phyloP scores from a whole-genome alignment of 208 protist species.

The Acanthamoeba royreba region DNA sequence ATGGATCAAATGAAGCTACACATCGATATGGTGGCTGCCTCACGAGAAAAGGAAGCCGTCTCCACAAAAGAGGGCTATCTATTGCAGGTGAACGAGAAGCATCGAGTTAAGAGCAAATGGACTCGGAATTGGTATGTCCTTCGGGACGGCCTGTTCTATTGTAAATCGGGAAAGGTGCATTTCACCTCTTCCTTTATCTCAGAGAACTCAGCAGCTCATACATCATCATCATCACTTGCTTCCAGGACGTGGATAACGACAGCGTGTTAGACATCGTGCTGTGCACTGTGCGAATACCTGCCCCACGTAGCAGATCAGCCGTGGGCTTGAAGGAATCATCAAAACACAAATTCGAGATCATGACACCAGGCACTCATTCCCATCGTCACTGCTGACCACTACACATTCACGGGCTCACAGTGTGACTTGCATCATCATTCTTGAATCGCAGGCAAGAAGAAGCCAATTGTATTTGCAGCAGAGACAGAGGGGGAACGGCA shows the following conservation, averaged over 20 bases:
- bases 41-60: not conserved
- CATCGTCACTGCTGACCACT: too few species aligned
- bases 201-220: not conserved
- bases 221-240: not conserved
- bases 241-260: not conserved
- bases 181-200: not conserved
- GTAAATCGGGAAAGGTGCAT: conserved; percentile 23
- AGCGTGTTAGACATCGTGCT: conserved; percentile 11
- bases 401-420: too few species aligned
- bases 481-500: not conserved
- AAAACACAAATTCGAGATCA: conserved; percentile 16
- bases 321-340: not conserved
- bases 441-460: too few species aligned
- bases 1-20: conserved; percentile 27
- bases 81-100: not conserved
- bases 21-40: not conserved
- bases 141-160: conserved; percentile 21
- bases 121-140: conserved; percentile 16
- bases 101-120: not conserved
- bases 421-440: too few species aligned
- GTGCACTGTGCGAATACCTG: not conserved
- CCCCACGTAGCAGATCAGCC: not conserved
- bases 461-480: not conserved
- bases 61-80: conserved; percentile 2
- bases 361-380: too few species aligned